Percentiles rank a stretch among this genome's conserved stretches.
Evolutionary conservation across 441 rosid genomes (phyloP).

Genomic region (Gossypium davidsonii): DNA sequence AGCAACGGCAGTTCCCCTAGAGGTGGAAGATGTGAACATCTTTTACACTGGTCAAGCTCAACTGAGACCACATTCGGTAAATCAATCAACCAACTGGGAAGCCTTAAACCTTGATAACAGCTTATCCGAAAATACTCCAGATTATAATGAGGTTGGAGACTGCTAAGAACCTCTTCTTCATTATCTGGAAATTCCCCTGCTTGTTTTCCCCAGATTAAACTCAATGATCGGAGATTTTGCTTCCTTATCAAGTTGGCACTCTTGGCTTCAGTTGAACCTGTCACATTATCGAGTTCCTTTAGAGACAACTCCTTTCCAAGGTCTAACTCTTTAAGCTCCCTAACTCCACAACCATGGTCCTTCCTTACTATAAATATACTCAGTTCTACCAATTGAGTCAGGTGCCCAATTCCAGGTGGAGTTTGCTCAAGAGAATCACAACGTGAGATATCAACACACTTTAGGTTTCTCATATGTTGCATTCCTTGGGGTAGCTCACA

Average conservation of each 20-base stretch:
- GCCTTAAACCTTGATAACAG: not conserved
- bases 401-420: conserved; percentile 5
- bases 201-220: not conserved
- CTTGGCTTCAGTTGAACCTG: conserved; percentile 6
- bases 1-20: not conserved
- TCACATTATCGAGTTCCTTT: conserved; percentile 7
- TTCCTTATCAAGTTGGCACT: conserved; percentile 14
- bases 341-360: not conserved
- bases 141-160: conserved; percentile 19
- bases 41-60: not conserved
- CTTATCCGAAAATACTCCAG: conserved; percentile 2
- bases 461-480: conserved; percentile 12
- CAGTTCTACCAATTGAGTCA: conserved; percentile 13
- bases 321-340: conserved; percentile 12
- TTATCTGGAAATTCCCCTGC: not conserved
- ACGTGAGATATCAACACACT: not conserved
- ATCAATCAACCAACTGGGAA: not conserved
- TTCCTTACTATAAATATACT: conserved; percentile 16
- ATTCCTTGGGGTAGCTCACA: conserved; percentile 3
- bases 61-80: not conserved
- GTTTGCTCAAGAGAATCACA: not conserved
- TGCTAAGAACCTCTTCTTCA: conserved; percentile 3
- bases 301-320: conserved; percentile 11
- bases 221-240: conserved; percentile 1
- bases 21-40: conserved; percentile 7